Base-by-base conservation (phyloP, 495 filamentous ascomycete genomes). In the Xylaria castorea region DNA sequence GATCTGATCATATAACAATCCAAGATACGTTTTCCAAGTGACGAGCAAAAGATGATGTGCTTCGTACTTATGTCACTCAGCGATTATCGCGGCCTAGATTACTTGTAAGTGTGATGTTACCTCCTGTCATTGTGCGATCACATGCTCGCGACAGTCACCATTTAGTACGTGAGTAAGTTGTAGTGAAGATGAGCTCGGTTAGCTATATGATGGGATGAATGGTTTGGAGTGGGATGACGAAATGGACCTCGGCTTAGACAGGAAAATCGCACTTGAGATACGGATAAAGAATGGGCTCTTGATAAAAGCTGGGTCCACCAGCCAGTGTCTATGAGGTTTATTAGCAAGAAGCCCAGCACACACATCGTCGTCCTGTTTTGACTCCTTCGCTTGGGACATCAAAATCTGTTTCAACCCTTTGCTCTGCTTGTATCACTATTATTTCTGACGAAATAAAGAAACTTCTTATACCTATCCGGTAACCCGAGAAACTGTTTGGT, bases 1-100 rank as follows among this genome's bases (percentile, higher is more conserved):
- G 96, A 99, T 88, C 82, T 97, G 79, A 82, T 97, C 38, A 93
- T 97, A 80, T 98, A 83, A 67, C 38, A 61, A 46, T 16, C 22
- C 7, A 46, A 4, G 48, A 34, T 38, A 38, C 14, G 25, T 5
- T 70, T 50, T 1, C 22, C 32, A 65, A 22, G 30, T 73, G 55
- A 66, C 40, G 20, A 9, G 34, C 64, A 32, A 22, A 32, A 40
- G 18, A 53, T 44, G 72, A 63, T 67, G 69, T 61, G 27, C 42
- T 51, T 55, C 1, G 46, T 53, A n/a, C 12, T 18, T 5, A 40
- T 6, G 48, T 68, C n/a, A n/a, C 8, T 5, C 30, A 27, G 9
- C n/a, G 14, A 58, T 32, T 8, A n/a, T 6, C 25, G 5, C 5
- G 38, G 2, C 16, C 32, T 3, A 22, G 36, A 14, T 64, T 44